Percentiles rank a stretch among this genome's conserved stretches.
Evolutionary conservation across 2,329 filamentous ascomycete genomes (phyloP).

Genomic region (Sporothrix brasiliensis): DNA sequence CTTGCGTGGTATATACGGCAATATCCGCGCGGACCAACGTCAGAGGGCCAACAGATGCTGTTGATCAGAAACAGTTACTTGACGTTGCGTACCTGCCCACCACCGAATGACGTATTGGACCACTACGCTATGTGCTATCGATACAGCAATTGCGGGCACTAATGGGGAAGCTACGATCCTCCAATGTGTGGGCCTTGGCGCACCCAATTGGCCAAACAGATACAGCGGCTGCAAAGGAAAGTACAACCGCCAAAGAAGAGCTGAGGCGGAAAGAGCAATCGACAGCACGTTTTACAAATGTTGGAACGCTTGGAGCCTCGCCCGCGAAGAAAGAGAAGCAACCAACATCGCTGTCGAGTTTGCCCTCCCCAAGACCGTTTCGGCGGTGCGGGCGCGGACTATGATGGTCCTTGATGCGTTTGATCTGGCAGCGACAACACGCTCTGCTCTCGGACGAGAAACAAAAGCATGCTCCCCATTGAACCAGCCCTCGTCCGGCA

Average conservation of each 20-base stretch:
- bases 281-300: conserved; percentile 32
- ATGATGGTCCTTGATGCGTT: conserved; percentile 42
- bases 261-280: neutral
- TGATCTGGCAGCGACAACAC: conserved; percentile 40
- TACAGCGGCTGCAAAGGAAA: neutral
- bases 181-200: neutral
- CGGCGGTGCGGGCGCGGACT: conserved; percentile 41
- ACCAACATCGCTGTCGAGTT: neutral
- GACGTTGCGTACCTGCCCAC: neutral
- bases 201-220: conserved; percentile 1
- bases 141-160: neutral
- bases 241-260: too few species aligned
- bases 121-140: neutral
- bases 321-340: conserved; percentile 37
- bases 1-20: neutral
- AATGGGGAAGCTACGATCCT: neutral
- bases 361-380: conserved; percentile 18
- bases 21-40: neutral
- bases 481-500: neutral
- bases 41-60: neutral
- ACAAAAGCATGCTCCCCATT: neutral
- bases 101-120: conserved; percentile 18
- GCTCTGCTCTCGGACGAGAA: neutral
- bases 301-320: conserved; percentile 44
- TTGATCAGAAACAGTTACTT: neutral